phyloP scores from a whole-genome alignment of 768 basidiomycete species.

The Lentinula sp. region DNA sequence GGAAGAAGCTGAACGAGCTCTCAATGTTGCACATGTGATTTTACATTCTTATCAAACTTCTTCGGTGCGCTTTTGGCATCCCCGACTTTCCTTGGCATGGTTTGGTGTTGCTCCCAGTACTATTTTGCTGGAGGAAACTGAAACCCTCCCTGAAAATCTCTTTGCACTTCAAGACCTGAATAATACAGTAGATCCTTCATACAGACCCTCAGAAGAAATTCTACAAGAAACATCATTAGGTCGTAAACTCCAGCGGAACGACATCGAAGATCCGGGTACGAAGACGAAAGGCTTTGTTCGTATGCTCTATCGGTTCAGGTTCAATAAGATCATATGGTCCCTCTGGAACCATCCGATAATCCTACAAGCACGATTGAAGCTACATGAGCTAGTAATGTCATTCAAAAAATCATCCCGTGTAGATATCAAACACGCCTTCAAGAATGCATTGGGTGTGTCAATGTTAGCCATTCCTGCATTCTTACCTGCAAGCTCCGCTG shows the following conservation, averaged over 20 bases:
- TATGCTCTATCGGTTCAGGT: slow-evolving; percentile 7
- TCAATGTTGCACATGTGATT: slow-evolving; percentile 26
- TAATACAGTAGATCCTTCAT: slow-evolving; percentile 14
- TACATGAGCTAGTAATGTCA: slow-evolving; percentile 27
- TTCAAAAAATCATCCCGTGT: slow-evolving; percentile 19
- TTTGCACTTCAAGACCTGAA: slow-evolving; percentile 9
- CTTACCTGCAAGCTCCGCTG: slow-evolving; percentile 25
- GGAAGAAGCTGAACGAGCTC: slow-evolving; percentile 28
- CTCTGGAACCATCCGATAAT: slow-evolving; percentile 21
- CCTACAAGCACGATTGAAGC: slow-evolving; percentile 22
- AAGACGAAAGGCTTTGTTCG: slow-evolving; percentile 2
- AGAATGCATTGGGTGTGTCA: slow-evolving; percentile 38
- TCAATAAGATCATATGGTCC: slow-evolving; percentile 7
- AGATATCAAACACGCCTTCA: slow-evolving; percentile 38
- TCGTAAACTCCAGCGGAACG: slow-evolving; percentile 2
- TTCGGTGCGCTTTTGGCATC: slow-evolving; percentile 30
- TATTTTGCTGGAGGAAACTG: slow-evolving; percentile 15
- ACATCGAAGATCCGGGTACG: background rate
- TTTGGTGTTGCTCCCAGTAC: slow-evolving; percentile 30
- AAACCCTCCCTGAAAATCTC: background rate
- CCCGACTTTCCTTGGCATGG: slow-evolving; percentile 34
- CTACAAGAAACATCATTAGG: slow-evolving; percentile 25
- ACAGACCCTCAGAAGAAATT: slow-evolving; percentile 23
- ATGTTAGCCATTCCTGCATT: slow-evolving; percentile 38
- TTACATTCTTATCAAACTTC: slow-evolving; percentile 24